Conservation (phyloP, 257 asterid species). For the Prunella vulgaris region DNA sequence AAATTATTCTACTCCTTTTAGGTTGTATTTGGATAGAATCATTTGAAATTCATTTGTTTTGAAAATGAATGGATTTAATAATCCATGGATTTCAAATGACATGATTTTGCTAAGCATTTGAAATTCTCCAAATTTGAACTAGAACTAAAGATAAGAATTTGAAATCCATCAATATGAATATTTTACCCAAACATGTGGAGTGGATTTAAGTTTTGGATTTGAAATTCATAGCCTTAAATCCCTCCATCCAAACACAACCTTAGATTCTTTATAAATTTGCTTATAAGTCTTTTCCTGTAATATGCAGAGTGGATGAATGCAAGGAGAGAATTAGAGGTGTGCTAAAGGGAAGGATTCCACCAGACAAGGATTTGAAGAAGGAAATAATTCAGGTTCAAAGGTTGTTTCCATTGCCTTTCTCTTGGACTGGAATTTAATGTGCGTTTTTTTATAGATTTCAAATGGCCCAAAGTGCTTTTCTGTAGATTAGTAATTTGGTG, state of each 20-base stretch:
- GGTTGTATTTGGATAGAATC: background rate
- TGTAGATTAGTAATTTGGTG: background rate
- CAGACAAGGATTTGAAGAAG: slow-evolving; percentile 82
- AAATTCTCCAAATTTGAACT: no score
- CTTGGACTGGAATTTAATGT: slow-evolving; percentile 16
- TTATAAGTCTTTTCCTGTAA: slow-evolving; percentile 15
- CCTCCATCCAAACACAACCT: no score
- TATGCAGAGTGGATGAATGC: slow-evolving; percentile 72
- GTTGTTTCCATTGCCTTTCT: slow-evolving; percentile 31
- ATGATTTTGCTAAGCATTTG: no score
- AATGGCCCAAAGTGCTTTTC: background rate
- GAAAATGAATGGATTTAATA: no score
- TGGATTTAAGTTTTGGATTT: no score
- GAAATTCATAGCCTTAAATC: no score
- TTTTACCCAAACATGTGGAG: no score
- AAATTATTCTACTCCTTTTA: background rate
- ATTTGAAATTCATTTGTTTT: no score
- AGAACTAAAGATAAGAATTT: no score
- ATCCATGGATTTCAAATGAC: no score
- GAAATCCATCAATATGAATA: no score
- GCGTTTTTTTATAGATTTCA: no score
- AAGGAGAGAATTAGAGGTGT: slow-evolving; percentile 75
- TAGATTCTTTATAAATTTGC: background rate
- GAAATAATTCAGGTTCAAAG: slow-evolving; percentile 79
- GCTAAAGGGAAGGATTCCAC: slow-evolving; percentile 93